These are phyloP conservation scores for Neophaeococcomyces aloes DNA, from an alignment of 2,329 filamentous ascomycete species.

Conservation along the genomic window DNA sequence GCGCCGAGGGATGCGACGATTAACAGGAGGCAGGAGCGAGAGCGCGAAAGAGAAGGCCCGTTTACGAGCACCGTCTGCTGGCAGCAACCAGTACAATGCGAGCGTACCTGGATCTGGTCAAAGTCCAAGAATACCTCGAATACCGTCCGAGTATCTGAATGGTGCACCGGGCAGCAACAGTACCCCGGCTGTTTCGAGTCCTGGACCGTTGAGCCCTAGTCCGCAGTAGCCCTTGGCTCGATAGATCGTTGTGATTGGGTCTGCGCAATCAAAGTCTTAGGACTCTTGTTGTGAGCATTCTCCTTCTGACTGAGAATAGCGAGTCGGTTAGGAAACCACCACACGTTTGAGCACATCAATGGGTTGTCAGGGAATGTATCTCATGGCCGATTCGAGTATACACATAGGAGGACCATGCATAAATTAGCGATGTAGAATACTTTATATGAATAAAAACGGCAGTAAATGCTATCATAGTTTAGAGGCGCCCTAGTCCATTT, in stretches of 20 bases:
- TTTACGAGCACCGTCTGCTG: constrained; percentile 28
- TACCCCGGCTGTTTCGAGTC: neutral
- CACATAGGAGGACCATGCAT: too few species aligned
- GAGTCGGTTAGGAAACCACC: too few species aligned
- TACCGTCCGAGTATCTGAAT: constrained; percentile 37
- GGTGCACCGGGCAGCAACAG: neutral
- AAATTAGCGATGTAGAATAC: too few species aligned
- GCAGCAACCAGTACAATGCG: constrained; percentile 8
- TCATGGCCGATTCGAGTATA: too few species aligned
- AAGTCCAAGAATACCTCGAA: constrained; percentile 36
- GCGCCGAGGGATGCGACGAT: constrained; percentile 37
- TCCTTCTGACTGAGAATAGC: too few species aligned
- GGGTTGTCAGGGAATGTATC: too few species aligned
- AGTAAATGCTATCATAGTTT: too few species aligned
- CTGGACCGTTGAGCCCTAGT: neutral
- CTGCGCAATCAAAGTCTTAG: neutral
- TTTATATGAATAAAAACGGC: too few species aligned
- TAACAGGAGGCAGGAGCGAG: constrained; percentile 34
- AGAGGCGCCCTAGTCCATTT: too few species aligned
- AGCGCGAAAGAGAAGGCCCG: constrained; percentile 37
- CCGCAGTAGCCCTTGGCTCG: neutral
- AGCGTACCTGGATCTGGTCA: constrained; percentile 22
- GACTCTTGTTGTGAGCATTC: constrained; percentile 25
- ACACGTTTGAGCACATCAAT: too few species aligned
- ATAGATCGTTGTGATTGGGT: neutral